Conservation (phyloP, 1,284 basidiomycete genomes). For the Binderoboletus segoi region DNA sequence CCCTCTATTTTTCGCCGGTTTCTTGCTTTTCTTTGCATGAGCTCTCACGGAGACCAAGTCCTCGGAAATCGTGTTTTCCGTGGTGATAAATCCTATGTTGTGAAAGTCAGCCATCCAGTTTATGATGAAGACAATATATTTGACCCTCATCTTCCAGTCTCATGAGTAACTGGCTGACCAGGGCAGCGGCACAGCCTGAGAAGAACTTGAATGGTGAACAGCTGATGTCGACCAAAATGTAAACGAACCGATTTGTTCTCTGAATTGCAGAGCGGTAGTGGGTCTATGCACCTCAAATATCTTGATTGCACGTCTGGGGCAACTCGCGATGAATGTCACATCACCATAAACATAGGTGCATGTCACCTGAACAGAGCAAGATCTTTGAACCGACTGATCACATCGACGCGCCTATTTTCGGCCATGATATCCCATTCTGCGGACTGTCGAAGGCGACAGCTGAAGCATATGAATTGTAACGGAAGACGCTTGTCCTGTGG, state of each 20-base stretch:
- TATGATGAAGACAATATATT: conserved; percentile 1
- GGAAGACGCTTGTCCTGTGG: conserved; percentile 58
- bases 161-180: conserved; percentile 65
- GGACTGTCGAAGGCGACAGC: conserved; percentile 67
- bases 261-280: conserved; percentile 54
- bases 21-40: conserved; percentile 44
- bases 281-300: conserved; percentile 56
- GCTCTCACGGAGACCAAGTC: conserved; percentile 50
- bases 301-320: conserved; percentile 70
- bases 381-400: conserved; percentile 64
- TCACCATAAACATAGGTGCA: neutral
- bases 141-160: conserved; percentile 71
- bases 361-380: conserved; percentile 67
- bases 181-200: conserved; percentile 55
- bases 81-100: conserved; percentile 59
- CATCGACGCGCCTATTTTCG: conserved; percentile 54
- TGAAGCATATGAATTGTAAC: conserved; percentile 62
- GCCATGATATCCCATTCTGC: conserved; percentile 69
- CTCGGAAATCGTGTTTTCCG: conserved; percentile 50
- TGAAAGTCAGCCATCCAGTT: conserved; percentile 6
- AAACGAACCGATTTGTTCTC: conserved; percentile 57
- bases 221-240: neutral
- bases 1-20: conserved; percentile 46
- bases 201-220: conserved; percentile 12
- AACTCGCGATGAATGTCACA: neutral